A percentile compares a stretch with the other conserved stretches of the same genome.
Conservation (phyloP, 169 alveolate species). For the Blepharisma undulans region DNA sequence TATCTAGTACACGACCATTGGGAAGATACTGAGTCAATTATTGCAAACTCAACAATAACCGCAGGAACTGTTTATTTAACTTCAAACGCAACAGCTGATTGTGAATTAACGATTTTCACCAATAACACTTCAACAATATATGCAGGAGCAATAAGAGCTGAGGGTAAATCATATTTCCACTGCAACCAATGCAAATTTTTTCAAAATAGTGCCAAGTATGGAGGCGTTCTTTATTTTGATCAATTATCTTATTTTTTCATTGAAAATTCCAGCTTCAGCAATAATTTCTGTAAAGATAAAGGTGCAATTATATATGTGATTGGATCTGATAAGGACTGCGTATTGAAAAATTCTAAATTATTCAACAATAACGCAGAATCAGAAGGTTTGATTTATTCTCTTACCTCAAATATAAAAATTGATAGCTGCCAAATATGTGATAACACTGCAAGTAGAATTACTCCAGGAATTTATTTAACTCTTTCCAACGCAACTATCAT, state of each 20-base stretch:
- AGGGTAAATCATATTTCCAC: background rate
- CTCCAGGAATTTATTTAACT: background rate
- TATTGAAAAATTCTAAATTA: background rate
- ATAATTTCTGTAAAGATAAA: background rate
- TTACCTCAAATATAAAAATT: background rate
- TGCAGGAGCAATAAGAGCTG: background rate
- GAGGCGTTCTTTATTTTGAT: background rate
- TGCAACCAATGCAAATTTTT: background rate
- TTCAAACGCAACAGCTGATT: background rate
- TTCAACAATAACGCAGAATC: background rate
- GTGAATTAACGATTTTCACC: background rate
- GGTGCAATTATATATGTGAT: background rate
- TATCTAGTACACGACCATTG: background rate
- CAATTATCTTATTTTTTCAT: background rate
- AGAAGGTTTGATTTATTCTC: background rate
- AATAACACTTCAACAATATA: background rate
- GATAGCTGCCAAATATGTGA: background rate
- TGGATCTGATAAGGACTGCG: background rate
- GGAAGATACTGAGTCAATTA: background rate
- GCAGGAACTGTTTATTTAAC: background rate
- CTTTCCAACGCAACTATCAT: background rate
- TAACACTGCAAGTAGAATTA: background rate
- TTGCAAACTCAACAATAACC: background rate
- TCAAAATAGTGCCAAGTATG: background rate
- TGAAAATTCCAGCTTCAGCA: background rate